These are phyloP conservation scores for Fragaria nilgerrensis DNA, from an alignment of 306 rosid genomes.

Conservation along the genomic window DNA sequence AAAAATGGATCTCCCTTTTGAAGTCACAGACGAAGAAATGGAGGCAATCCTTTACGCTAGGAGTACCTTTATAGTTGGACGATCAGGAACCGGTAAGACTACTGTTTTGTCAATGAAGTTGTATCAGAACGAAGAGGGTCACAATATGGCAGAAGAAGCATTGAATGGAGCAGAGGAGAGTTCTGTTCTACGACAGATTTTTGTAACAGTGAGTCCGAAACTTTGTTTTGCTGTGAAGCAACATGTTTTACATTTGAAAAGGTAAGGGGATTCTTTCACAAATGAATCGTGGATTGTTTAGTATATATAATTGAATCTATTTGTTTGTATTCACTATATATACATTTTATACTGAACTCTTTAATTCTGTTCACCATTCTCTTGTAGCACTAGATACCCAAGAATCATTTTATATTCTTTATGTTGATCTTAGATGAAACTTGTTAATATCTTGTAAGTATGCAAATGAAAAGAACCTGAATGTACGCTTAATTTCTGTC, in stretches of 20 bases:
- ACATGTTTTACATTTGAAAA: slow-evolving; percentile 57
- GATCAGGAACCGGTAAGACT: slow-evolving; percentile 84
- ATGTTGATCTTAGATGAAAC: no score
- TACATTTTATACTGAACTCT: no score
- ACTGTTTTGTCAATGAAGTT: slow-evolving; percentile 68
- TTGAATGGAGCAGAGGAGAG: slow-evolving; percentile 25
- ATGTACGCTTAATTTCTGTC: no score
- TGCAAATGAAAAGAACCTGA: no score
- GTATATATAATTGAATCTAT: no score
- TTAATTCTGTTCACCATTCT: no score
- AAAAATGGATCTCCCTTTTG: slow-evolving; percentile 65
- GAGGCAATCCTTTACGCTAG: slow-evolving; percentile 48
- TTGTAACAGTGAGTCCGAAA: slow-evolving; percentile 74
- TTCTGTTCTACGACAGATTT: slow-evolving; percentile 48
- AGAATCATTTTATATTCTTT: no score
- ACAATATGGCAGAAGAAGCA: slow-evolving; percentile 34
- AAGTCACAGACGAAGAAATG: slow-evolving; percentile 58
- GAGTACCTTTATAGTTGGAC: slow-evolving; percentile 66
- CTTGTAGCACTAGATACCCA: no score
- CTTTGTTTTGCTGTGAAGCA: slow-evolving; percentile 60
- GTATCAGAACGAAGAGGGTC: slow-evolving; percentile 47
- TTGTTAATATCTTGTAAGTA: no score
- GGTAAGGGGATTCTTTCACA: slow-evolving; percentile 33
- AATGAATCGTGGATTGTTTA: no score
- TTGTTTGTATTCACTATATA: no score